Conservation (phyloP, 2,329 filamentous ascomycete species). For the Pezicula radicicola region DNA sequence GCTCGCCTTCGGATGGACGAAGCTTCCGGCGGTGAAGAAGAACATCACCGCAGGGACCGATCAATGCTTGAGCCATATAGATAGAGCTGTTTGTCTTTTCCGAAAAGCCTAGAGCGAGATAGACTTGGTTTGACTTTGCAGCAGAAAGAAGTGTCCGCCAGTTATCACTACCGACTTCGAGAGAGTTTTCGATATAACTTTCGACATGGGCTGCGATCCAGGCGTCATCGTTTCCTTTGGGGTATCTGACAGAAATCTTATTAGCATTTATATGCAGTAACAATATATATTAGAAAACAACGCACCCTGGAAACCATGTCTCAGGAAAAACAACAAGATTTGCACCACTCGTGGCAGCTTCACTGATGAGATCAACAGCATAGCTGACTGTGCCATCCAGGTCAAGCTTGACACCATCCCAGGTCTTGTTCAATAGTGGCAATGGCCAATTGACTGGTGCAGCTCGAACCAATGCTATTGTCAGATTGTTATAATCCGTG, state of each 20-base stretch:
- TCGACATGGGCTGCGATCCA: background rate
- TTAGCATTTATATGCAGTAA: background rate
- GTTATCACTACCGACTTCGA: background rate
- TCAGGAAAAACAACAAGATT: conserved; percentile 3
- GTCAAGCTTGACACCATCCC: background rate
- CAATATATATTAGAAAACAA: background rate
- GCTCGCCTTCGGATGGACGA: background rate
- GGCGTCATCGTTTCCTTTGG: background rate
- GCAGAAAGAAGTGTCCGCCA: conserved; percentile 1
- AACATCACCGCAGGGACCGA: background rate
- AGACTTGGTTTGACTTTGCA: background rate
- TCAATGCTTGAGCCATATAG: conserved; percentile 3
- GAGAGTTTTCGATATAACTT: conserved; percentile 1
- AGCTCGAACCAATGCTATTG: background rate
- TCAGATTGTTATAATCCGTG: background rate
- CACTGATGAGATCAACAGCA: background rate
- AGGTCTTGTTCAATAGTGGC: background rate
- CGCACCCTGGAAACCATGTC: conserved; percentile 3
- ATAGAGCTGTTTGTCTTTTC: background rate
- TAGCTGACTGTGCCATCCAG: conserved; percentile 1
- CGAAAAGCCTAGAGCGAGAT: conserved; percentile 1
- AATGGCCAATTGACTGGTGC: background rate
- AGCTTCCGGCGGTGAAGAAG: conserved; percentile 1
- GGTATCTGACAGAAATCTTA: background rate
- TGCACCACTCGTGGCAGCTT: background rate